A percentile compares a stretch with the other conserved stretches of the same genome.
Conservation (phyloP, 1,284 basidiomycete genomes). For the Leccinum angustisporum region DNA sequence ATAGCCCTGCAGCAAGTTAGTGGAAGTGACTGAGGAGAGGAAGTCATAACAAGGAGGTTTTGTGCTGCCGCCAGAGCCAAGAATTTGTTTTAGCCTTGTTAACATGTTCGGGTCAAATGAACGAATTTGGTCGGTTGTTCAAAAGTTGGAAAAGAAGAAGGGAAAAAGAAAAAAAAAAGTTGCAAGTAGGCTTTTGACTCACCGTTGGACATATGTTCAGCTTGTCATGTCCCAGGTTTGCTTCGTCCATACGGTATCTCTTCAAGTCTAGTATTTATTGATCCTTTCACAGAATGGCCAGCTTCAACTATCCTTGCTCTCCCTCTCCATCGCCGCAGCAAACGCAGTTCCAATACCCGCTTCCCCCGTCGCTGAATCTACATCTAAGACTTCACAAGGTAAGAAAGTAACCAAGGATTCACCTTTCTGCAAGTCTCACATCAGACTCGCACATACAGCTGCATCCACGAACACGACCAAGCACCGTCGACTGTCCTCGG, state of each 20-base stretch:
- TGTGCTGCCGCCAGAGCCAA: background rate
- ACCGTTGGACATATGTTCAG: background rate
- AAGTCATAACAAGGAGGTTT: background rate
- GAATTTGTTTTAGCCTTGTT: background rate
- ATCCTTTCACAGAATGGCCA: constrained; percentile 18
- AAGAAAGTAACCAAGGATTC: background rate
- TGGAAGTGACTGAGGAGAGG: background rate
- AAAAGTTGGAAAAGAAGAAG: background rate
- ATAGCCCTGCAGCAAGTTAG: background rate
- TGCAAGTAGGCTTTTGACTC: background rate
- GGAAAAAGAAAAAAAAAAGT: background rate
- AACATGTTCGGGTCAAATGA: constrained; percentile 18
- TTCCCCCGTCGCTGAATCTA: constrained; percentile 24
- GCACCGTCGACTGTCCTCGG: constrained; percentile 67
- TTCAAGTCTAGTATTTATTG: background rate
- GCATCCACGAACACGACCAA: constrained; percentile 40
- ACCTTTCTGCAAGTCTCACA: constrained; percentile 3
- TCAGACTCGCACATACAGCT: constrained; percentile 15
- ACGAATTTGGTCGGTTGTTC: constrained; percentile 31
- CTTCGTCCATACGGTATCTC: background rate
- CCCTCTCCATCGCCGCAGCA: constrained; percentile 62
- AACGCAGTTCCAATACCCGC: constrained; percentile 48
- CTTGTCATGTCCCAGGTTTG: constrained; percentile 32
- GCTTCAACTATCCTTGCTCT: constrained; percentile 51
- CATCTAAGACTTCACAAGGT: constrained; percentile 22